Conservation (phyloP, 2,329 filamentous ascomycete genomes). For the Pyrenophora teres region DNA sequence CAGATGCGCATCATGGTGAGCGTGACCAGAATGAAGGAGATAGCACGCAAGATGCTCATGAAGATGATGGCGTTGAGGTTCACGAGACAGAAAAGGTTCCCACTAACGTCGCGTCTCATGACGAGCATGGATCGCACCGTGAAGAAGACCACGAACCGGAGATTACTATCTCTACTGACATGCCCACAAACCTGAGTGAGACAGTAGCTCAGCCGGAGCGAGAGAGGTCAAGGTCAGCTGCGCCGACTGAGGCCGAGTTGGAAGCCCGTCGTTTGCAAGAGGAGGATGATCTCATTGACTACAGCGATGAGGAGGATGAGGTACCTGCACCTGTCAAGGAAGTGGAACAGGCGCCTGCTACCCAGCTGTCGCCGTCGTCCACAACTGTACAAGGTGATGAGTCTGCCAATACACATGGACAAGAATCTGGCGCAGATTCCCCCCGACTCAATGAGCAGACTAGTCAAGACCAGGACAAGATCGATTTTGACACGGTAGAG, state of each 20-base stretch:
- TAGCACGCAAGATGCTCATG: neutral
- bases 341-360: constrained; percentile 9
- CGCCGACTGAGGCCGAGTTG: constrained; percentile 2
- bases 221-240: neutral
- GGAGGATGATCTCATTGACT: constrained; percentile 55
- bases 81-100: neutral
- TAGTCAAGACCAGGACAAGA: constrained; percentile 7
- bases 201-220: constrained; percentile 1
- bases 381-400: constrained; percentile 44
- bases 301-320: constrained; percentile 55
- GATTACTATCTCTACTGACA: constrained; percentile 1
- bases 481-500: constrained; percentile 6
- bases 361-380: constrained; percentile 34
- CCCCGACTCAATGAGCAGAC: constrained; percentile 3
- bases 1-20: constrained; percentile 3
- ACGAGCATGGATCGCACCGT: neutral
- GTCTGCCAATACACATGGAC: constrained; percentile 15
- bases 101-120: neutral
- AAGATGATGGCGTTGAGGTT: constrained; percentile 1
- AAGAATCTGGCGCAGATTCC: constrained; percentile 1
- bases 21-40: constrained; percentile 5
- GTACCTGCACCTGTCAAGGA: constrained; percentile 17
- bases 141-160: constrained; percentile 1
- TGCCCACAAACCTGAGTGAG: neutral
- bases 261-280: constrained; percentile 24